Percentiles rank a stretch among this genome's conserved stretches.
phyloP scores from a whole-genome alignment of 1,139 yeast genomes.

The Trichomonascaceae sp. region DNA sequence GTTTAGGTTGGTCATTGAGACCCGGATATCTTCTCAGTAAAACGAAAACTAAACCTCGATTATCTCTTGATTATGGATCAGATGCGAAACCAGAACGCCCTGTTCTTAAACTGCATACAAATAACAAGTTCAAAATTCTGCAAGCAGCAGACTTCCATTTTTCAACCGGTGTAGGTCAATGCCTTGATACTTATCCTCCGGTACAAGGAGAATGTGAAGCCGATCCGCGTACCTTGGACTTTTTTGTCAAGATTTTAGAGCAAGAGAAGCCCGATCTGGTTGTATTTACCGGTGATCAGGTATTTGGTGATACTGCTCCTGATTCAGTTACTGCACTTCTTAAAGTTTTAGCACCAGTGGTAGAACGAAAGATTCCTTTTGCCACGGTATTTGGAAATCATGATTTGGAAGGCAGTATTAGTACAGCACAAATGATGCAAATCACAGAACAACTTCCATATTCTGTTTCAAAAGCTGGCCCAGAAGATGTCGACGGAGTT shows the following conservation, averaged over 20 bases:
- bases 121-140: conserved; percentile 60
- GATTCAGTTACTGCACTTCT: conserved; percentile 74
- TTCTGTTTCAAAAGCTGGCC: conserved; percentile 58
- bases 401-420: conserved; percentile 71
- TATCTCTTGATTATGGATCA: conserved; percentile 35
- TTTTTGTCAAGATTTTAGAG: conserved; percentile 59
- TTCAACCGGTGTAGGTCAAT: conserved; percentile 67
- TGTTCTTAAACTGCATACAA: conserved; percentile 34
- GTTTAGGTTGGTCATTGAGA: conserved; percentile 60
- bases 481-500: conserved; percentile 60
- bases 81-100: conserved; percentile 28
- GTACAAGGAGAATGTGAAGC: conserved; percentile 50
- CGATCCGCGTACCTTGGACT: conserved; percentile 59
- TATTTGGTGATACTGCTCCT: conserved; percentile 62
- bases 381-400: conserved; percentile 79
- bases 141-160: conserved; percentile 87
- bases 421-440: conserved; percentile 56
- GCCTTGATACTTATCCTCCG: conserved; percentile 62
- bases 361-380: conserved; percentile 63
- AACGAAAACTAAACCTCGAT: conserved; percentile 26
- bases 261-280: conserved; percentile 73
- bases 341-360: conserved; percentile 70
- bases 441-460: conserved; percentile 56
- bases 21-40: conserved; percentile 26
- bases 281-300: conserved; percentile 81